Conservation (phyloP, 768 basidiomycete genomes). For the Cytidiella melzeri region DNA sequence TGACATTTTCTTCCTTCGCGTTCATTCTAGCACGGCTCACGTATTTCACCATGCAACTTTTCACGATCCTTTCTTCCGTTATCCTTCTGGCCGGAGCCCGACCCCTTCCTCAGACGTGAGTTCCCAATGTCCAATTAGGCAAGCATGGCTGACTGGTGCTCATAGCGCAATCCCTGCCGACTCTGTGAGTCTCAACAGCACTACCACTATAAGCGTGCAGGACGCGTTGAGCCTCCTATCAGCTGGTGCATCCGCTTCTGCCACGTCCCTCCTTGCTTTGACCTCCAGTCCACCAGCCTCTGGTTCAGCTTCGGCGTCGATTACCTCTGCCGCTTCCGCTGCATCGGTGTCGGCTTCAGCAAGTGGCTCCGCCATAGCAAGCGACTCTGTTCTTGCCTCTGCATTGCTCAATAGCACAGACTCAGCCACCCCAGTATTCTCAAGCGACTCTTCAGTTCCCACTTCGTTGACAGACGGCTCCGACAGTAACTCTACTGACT, state of each 20-base stretch:
- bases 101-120: constrained; percentile 1
- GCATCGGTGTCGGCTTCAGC: neutral
- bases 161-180: neutral
- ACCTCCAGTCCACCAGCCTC: neutral
- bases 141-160: neutral
- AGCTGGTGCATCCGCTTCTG: neutral
- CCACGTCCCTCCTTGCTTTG: neutral
- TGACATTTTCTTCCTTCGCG: neutral
- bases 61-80: neutral
- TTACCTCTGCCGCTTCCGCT: constrained; percentile 1
- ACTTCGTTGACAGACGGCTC: neutral
- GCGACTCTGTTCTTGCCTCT: neutral
- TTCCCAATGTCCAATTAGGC: neutral
- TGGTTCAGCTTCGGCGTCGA: neutral
- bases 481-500: neutral
- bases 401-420: neutral
- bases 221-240: neutral
- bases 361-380: neutral
- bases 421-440: neutral
- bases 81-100: neutral
- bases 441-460: neutral
- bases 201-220: neutral
- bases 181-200: neutral
- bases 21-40: neutral
- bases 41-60: neutral